Conservation (phyloP, 75 land plant species). For the Azolla pinnata region DNA sequence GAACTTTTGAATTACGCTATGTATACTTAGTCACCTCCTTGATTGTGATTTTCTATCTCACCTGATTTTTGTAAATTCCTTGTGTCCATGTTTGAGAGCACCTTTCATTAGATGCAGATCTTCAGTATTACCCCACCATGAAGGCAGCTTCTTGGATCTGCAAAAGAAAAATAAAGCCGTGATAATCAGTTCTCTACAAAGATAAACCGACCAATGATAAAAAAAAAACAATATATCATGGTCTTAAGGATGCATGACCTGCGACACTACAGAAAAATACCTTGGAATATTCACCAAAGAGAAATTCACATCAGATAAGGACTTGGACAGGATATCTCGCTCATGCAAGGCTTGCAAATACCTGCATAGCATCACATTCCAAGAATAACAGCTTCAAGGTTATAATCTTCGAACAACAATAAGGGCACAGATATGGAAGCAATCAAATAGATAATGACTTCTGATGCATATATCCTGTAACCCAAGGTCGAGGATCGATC, state of each 20-base stretch:
- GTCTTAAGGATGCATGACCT: no score
- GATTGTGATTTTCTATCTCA: neutral
- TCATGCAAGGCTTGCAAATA: slow-evolving; percentile 26
- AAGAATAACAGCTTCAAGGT: no score
- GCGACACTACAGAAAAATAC: no score
- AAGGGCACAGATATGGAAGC: no score
- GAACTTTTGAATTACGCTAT: no score
- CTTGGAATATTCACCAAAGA: neutral
- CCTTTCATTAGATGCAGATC: slow-evolving; percentile 24
- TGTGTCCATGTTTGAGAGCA: slow-evolving; percentile 10
- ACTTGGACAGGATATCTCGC: slow-evolving; percentile 17
- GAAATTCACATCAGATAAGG: neutral
- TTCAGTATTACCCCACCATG: slow-evolving; percentile 27
- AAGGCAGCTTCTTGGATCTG: slow-evolving; percentile 23
- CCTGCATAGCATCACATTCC: slow-evolving; percentile 10
- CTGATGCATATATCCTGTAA: no score
- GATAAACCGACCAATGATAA: no score
- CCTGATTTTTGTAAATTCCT: slow-evolving; percentile 6
- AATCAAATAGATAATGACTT: no score
- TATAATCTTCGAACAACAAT: no score
- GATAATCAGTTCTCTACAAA: neutral
- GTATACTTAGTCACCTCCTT: neutral
- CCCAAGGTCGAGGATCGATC: no score
- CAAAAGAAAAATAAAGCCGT: neutral
- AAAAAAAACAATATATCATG: no score